A percentile compares a stretch with the other conserved stretches of the same genome.
Conservation (phyloP, 208 protist genomes). For the Crithidia sp. region DNA sequence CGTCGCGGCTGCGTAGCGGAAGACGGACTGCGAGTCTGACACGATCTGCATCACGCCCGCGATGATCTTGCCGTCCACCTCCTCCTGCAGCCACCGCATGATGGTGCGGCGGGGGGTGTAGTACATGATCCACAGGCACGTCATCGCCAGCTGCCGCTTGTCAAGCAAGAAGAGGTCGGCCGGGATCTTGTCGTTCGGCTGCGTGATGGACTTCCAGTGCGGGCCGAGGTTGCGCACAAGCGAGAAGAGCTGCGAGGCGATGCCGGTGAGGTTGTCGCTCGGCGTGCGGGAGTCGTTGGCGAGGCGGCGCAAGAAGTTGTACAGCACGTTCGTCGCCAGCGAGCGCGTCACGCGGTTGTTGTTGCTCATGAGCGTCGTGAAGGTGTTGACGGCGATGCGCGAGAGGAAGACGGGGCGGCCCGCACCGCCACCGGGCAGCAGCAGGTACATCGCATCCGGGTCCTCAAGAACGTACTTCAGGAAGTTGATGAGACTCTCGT, state of each 20-base stretch:
- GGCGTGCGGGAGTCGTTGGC: conserved; percentile 65
- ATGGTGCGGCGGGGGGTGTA: conserved; percentile 63
- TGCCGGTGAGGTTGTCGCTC: conserved; percentile 51
- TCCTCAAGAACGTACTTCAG: conserved; percentile 76
- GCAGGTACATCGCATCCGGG: conserved; percentile 55
- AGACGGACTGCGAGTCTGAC: conserved; percentile 68
- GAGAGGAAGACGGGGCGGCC: conserved; percentile 72
- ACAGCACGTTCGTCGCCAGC: conserved; percentile 55
- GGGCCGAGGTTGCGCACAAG: conserved; percentile 54
- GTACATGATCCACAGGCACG: conserved; percentile 82
- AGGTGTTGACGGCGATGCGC: conserved; percentile 57
- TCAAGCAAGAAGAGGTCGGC: conserved; percentile 44
- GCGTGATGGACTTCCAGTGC: conserved; percentile 71
- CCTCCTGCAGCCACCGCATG: conserved; percentile 52
- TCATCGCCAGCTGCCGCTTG: conserved; percentile 66
- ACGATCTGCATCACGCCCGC: conserved; percentile 75
- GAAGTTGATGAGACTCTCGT: conserved; percentile 67
- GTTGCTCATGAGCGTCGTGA: conserved; percentile 67
- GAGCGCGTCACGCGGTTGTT: conserved; percentile 51
- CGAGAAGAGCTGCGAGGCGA: conserved; percentile 80
- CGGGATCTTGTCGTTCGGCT: conserved; percentile 57
- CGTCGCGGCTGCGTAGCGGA: conserved; percentile 60
- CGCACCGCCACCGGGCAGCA: conserved; percentile 60
- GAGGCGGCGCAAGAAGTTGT: conserved; percentile 70
- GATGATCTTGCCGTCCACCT: conserved; percentile 55